Base-by-base conservation (phyloP, 176 grass and related monocot genomes). In the Poa annua region DNA sequence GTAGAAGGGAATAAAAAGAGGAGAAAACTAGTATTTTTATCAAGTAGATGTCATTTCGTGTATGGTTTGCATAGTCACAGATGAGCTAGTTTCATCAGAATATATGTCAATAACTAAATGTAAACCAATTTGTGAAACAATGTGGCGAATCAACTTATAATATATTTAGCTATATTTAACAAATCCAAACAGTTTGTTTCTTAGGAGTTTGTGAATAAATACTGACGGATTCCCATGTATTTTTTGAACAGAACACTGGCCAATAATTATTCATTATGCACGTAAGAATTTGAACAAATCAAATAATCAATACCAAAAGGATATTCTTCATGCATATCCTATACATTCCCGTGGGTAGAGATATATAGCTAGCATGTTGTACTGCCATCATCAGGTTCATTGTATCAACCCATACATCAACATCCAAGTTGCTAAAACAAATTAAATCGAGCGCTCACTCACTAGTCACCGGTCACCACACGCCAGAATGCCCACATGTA, bases 381-480 rank as follows among this genome's bases (percentile, higher is more conserved):
- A 21, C 16, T 26, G 59, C 38, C 38, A 67, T 72, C 51, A 67
- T 50, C 38, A 56, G 21, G 66, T 86, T 67, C 66, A 75, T 69
- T 83, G 84, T 22, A 83, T 75, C 59, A n/a, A 48, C n/a, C 59
- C 84, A 78, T 17, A 38, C 54, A 45, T 83, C 74, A 34, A 68
- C 59, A 75, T 83, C 80, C 84, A 72, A 86, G 54, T 80, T 52
- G 80, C 53, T 24, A 55, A 51, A 26, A 52, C 20, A 64, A 51
- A 21, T 41, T 42, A 35, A 24, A 20, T 36, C 1, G 3, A 39
- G 6, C 25, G 36, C 8, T 33, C 48, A 48, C 47, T 48, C 47
- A 13, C 29, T 36, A 47, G 9, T 65, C 7, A 13, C 29, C 47
- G 36, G 9, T 65, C 7, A 12, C 53, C 7, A 73, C 66, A 54